A percentile compares a stretch with the other conserved stretches of the same genome.
Evolutionary conservation across 192 early-diverging fungal genomes (phyloP).

Genomic region (Linnemannia elongata): DNA sequence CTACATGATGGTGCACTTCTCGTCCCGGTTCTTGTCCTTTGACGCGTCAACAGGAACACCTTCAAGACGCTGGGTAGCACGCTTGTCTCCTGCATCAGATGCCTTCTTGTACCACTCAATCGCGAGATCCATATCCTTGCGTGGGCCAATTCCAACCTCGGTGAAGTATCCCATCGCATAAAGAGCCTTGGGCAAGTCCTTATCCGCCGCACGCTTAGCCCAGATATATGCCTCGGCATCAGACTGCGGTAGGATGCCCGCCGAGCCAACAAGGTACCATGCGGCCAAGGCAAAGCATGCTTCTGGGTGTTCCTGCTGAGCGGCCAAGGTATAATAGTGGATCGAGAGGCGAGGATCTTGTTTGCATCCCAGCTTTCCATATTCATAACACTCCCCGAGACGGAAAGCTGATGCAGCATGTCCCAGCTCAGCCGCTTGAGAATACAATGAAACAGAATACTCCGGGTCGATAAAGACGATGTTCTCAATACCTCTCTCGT

Average conservation of each 20-base stretch:
- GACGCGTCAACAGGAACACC: constrained; percentile 59
- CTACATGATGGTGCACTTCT: constrained; percentile 55
- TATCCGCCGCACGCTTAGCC: constrained; percentile 72
- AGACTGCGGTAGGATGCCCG: constrained; percentile 67
- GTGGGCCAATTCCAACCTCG: constrained; percentile 73
- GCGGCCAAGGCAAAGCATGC: constrained; percentile 73
- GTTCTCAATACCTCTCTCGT: constrained; percentile 70
- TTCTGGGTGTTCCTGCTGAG: constrained; percentile 73
- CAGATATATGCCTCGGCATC: constrained; percentile 75
- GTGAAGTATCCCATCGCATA: constrained; percentile 78
- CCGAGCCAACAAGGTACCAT: constrained; percentile 77
- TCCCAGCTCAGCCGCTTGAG: constrained; percentile 73
- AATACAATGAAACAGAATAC: constrained; percentile 73
- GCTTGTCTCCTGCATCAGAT: constrained; percentile 72
- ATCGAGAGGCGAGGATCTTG: constrained; percentile 67
- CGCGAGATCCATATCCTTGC: constrained; percentile 66
- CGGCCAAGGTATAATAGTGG: constrained; percentile 74
- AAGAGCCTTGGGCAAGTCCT: constrained; percentile 70
- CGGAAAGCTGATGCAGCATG: constrained; percentile 75
- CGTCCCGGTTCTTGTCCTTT: constrained; percentile 64
- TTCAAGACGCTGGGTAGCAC: constrained; percentile 68
- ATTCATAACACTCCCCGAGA: constrained; percentile 74
- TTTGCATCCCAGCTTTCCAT: constrained; percentile 70
- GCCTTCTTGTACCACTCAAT: constrained; percentile 77
- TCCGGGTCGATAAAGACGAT: constrained; percentile 71